Evolutionary conservation across 2,329 filamentous ascomycete genomes (phyloP), one percentile per base, ranked within the genome.

Genomic region (Sporothrix dimorphospora): DNA sequence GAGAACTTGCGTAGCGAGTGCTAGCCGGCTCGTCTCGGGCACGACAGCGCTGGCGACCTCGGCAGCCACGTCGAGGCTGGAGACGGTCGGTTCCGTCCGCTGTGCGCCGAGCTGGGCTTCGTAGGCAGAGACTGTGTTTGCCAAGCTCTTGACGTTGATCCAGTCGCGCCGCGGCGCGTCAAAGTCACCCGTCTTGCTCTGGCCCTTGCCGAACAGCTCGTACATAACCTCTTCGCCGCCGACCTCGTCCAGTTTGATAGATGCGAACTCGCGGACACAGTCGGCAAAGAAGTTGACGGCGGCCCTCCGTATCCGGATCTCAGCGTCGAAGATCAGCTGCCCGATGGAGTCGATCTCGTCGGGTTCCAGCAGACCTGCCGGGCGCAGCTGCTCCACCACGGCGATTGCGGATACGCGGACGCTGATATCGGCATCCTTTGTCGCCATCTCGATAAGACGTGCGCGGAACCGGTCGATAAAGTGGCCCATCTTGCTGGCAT

Each of bases 391-490:
- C 75, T 97, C 93, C 21, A 98, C 89, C 53, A 97, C 87, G 70
- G 93, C 89, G 65, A 99, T 92, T 9, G 93, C 91, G 7, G 90
- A 87, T 8, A 94, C 91, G 47, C 96, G 90, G 40, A 98, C 94
- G 69, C 87, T 87, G 16, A 92, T 84, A 76, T 99, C 96, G 0
- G 91, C 88, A 80, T 99, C 96, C 74, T 90, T 89, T 7, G 92
- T 93, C 0, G 94, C 94, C 85, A 99, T 98, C 82, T 99, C 96
- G 34, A 98, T 91, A 51, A 99, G 85, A 38, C 96, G 90, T 6
- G 91, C 86, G 66, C 94, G 88, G 81, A 98, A 99, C 65, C 94
- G 88, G 80, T 98, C 96, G 47, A 97, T 97, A 78, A 98, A 99
- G 73, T 94, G 93, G 72, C 94, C 92, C 69, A 99, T 84, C 75